These are phyloP conservation scores for Fraxinus quadrangulata DNA, from an alignment of 257 asterid genomes.

Conservation along the genomic window DNA sequence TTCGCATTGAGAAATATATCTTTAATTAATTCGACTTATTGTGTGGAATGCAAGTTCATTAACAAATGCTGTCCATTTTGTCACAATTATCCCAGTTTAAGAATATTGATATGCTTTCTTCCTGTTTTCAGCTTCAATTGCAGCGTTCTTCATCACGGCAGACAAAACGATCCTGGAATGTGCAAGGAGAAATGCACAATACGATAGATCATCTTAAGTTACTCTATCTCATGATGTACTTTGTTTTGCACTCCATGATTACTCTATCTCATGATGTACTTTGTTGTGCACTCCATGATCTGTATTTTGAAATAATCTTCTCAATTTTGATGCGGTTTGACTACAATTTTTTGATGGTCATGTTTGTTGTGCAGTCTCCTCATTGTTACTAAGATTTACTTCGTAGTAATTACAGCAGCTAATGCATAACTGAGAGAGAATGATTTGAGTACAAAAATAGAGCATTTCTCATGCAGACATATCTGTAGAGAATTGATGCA, in stretches of 20 bases:
- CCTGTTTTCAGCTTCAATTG: slow-evolving; percentile 62
- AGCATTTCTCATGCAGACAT: background rate
- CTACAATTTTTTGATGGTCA: background rate
- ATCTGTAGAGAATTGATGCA: background rate
- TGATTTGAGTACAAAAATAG: no score
- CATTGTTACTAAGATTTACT: background rate
- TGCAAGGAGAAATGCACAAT: slow-evolving; percentile 66
- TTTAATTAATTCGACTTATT: background rate
- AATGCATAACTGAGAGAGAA: background rate
- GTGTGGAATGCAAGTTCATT: slow-evolving; percentile 33
- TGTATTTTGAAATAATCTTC: background rate
- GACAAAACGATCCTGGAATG: slow-evolving; percentile 80
- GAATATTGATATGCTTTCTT: background rate
- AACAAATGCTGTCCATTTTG: background rate
- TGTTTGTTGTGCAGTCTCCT: background rate
- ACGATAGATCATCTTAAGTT: slow-evolving; percentile 38
- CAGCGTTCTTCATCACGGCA: slow-evolving; percentile 82
- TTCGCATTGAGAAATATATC: slow-evolving; percentile 15
- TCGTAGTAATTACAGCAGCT: background rate
- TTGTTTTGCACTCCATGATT: background rate
- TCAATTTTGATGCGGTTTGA: background rate
- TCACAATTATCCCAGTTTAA: background rate
- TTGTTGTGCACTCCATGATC: background rate
- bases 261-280: background rate
- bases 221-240: background rate